Base-by-base conservation (phyloP, 2,329 filamentous ascomycete species). In the Zasmidium citrigriseum region DNA sequence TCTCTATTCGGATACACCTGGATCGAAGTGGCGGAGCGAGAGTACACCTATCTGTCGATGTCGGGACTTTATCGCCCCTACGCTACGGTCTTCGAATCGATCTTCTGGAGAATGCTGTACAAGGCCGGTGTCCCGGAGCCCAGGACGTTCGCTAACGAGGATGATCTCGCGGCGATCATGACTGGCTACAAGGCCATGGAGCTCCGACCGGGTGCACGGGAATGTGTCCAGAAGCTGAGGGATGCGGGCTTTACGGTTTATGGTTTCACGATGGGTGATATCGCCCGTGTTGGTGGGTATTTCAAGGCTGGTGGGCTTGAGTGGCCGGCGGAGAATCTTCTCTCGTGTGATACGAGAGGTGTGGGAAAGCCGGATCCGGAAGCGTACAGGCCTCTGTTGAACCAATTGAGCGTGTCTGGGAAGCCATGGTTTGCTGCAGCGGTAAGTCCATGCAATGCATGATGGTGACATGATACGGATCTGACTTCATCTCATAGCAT, bases 221-320 rank as follows among this genome's bases (percentile, higher is more conserved):
- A 80, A 57, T 77, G 76, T 45, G 73, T 81, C 25, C 59, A 70
- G 41, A 76, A 73, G 46, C 68, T 85, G 29, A 68, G 78, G 5
- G 72, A 71, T 0, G 74, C 70, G 1, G 80, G 82, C 0, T 84
- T 83, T 61, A 83, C 78, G 0, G 75, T 83, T 7, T 84, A 82
- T 80, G 77, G 74, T 7, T 74, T 85, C 25, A 84, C 82, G 0
- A 79, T 80, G 55, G 82, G 78, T 1, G 81, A 85, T 63, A 64
- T 72, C 2, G 68, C 74, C 50, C 70, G 82, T 10, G 82, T 84
- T 2, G 64, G 71, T 1, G 80, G 78, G 0, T 85, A 85, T 62
- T 83, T 85, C 59, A 65, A 72, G 16, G 70, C 73, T 0, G 77
- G 71, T 0, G 78, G 78, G 0, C 71, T 84, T 10, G 74, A 80